These are phyloP conservation scores for Schizophyllum commune DNA, from an alignment of 1,284 basidiomycete species.

Conservation along the genomic window DNA sequence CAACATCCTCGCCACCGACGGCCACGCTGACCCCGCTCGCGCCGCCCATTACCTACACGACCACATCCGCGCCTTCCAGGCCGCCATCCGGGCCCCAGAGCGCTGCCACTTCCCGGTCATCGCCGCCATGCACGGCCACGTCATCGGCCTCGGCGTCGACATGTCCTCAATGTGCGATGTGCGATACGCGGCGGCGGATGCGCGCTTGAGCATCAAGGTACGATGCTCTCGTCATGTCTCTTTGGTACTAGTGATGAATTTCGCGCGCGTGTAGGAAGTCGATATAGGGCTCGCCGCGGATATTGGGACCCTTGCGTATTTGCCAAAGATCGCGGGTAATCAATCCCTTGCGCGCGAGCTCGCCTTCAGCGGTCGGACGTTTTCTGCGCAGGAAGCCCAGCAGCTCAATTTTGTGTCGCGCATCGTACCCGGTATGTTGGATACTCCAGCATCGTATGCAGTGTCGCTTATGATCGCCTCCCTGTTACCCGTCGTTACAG, in stretches of 20 bases:
- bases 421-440: slow-evolving; percentile 40
- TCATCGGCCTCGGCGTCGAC: slow-evolving; percentile 73
- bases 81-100: slow-evolving; percentile 63
- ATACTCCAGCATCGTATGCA: no score
- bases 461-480: no score
- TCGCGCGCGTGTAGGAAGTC: slow-evolving; percentile 68
- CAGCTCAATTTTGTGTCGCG: slow-evolving; percentile 73
- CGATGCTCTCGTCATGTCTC: background rate
- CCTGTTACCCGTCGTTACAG: slow-evolving; percentile 18
- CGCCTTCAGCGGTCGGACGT: slow-evolving; percentile 70
- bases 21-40: slow-evolving; percentile 41
- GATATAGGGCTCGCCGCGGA: slow-evolving; percentile 89
- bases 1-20: background rate
- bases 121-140: slow-evolving; percentile 71
- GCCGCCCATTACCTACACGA: slow-evolving; percentile 41
- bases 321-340: slow-evolving; percentile 80
- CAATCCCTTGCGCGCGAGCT: slow-evolving; percentile 75
- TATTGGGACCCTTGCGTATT: slow-evolving; percentile 81
- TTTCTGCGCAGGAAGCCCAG: slow-evolving; percentile 64
- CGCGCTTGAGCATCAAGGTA: slow-evolving; percentile 73
- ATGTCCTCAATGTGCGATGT: slow-evolving; percentile 79
- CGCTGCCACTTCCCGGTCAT: slow-evolving; percentile 81
- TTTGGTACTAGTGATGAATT: background rate
- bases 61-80: slow-evolving; percentile 61
- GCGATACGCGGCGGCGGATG: slow-evolving; percentile 59